Base-by-base conservation (phyloP, 441 rosid genomes). In the Capsella rubella region DNA sequence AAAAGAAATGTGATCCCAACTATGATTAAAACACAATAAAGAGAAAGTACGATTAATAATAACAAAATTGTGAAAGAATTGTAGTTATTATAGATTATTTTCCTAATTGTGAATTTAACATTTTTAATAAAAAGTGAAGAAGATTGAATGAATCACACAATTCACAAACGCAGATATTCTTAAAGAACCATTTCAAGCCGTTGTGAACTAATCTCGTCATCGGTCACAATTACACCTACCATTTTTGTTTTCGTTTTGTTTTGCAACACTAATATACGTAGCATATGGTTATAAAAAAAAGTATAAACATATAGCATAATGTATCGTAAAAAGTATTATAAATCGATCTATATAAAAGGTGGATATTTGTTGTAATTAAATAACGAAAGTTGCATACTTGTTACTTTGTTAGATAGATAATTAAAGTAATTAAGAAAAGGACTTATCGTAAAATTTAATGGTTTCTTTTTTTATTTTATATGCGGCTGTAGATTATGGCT, bases 361-460 rank as follows among this genome's bases (percentile, higher is more conserved):
- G 40, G 28, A 53, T 15, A 53, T 53, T 27, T 66, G 47, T 39
- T 27, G 60, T 35, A 66, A 3, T 52, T 52, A 25, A 50, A 50
- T 9, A 51, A 9, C 27, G 39, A 51, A n/a, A 37, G 37, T 27
- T 37, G 50, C 37, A 32, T 29, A 29, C 3, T 21, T 21, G 25
- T 21, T 52, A 39, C 39, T 67, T 21, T 52, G 60, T 14, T 66
- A 54, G 50, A 25, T 52, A 52, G 4, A 42, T 40, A 12, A 42
- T 16, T 28, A 15, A 68, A 68, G 52, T 68, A 28, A 68, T 55
- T 67, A 67, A 68, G 13, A 29, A 29, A 37, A 37, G 16, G 15
- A 27, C 28, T 21, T 35, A 16, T 47, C 31, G 13, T 21, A 8
- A 35, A 50, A 35, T 34, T 49, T 13, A 21, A 49, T 49, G 13